A percentile compares a stretch with the other conserved stretches of the same genome.
phyloP scores from a whole-genome alignment of 2,329 filamentous ascomycete genomes.

The Aspergillus versicolor region DNA sequence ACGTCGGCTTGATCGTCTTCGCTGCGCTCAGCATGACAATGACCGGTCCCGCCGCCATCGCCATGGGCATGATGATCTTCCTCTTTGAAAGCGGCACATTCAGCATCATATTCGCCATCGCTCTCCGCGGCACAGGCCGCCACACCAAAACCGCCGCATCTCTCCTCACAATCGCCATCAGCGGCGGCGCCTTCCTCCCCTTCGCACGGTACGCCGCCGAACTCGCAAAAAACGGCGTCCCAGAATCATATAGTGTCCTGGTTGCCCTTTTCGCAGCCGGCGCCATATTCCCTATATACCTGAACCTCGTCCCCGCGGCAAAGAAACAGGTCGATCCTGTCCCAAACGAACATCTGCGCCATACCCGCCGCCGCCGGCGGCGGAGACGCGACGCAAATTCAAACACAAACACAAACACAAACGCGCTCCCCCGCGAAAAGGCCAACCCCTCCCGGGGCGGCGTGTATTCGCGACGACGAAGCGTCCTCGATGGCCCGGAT shows the following conservation, averaged over 20 bases:
- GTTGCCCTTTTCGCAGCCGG: conserved; percentile 54
- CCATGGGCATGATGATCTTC: conserved; percentile 53
- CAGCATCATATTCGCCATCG: conserved; percentile 58
- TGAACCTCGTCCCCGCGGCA: conserved; percentile 50
- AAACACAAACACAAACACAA: background rate
- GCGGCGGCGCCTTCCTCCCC: conserved; percentile 55
- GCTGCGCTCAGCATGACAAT: conserved; percentile 53
- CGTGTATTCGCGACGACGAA: conserved; percentile 31
- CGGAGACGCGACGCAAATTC: conserved; percentile 4
- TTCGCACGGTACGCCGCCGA: conserved; percentile 53
- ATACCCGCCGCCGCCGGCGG: conserved; percentile 23
- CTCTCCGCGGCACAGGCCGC: conserved; percentile 57
- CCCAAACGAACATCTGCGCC: conserved; percentile 37
- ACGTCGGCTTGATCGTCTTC: conserved; percentile 53
- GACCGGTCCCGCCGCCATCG: conserved; percentile 44
- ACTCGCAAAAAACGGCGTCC: conserved; percentile 34
- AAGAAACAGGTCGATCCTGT: conserved; percentile 53
- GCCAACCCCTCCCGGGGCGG: conserved; percentile 30
- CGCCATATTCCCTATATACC: conserved; percentile 54
- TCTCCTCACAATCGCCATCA: conserved; percentile 54
- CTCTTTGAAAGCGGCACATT: conserved; percentile 63
- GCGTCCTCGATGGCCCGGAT: conserved; percentile 22
- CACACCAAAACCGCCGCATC: conserved; percentile 59
- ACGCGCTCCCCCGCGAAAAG: conserved; percentile 25
- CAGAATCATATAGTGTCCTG: conserved; percentile 55